Evolutionary conservation across 805 yeast species (phyloP).

Genomic region (Kodamaea laetipori): DNA sequence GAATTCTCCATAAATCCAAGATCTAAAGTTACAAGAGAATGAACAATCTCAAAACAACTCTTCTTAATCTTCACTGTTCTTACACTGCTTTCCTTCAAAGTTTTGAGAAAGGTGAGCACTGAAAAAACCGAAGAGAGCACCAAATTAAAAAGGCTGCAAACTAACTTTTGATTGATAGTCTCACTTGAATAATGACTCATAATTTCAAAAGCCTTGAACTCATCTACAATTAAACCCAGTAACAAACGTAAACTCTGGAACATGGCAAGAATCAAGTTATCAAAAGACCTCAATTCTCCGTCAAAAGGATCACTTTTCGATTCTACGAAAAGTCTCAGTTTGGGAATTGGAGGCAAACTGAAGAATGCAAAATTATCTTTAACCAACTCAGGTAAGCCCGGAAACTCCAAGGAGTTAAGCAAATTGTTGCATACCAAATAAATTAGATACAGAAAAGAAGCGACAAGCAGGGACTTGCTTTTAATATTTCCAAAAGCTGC

Average conservation of each 20-base stretch:
- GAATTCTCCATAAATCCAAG: constrained; percentile 15
- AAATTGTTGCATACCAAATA: constrained; percentile 20
- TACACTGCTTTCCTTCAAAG: constrained; percentile 6
- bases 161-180: constrained; percentile 15
- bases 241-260: constrained; percentile 15
- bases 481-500: constrained; percentile 21
- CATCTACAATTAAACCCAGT: constrained; percentile 17
- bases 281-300: constrained; percentile 3
- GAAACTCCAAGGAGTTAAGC: not conserved
- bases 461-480: constrained; percentile 24
- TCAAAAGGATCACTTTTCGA: not conserved
- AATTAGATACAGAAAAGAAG: constrained; percentile 20
- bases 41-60: constrained; percentile 10
- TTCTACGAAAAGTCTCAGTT: constrained; percentile 23
- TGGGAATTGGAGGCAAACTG: constrained; percentile 34
- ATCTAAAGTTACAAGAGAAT: constrained; percentile 15
- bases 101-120: constrained; percentile 15
- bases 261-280: constrained; percentile 12
- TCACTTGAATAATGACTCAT: constrained; percentile 10
- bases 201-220: constrained; percentile 16
- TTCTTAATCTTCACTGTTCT: constrained; percentile 4
- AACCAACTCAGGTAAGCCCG: constrained; percentile 1
- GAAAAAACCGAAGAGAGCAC: constrained; percentile 20
- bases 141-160: constrained; percentile 19
- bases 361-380: constrained; percentile 19